Evolutionary conservation across 2,329 filamentous ascomycete species (phyloP).

Genomic region (Colletotrichum spaethianum): DNA sequence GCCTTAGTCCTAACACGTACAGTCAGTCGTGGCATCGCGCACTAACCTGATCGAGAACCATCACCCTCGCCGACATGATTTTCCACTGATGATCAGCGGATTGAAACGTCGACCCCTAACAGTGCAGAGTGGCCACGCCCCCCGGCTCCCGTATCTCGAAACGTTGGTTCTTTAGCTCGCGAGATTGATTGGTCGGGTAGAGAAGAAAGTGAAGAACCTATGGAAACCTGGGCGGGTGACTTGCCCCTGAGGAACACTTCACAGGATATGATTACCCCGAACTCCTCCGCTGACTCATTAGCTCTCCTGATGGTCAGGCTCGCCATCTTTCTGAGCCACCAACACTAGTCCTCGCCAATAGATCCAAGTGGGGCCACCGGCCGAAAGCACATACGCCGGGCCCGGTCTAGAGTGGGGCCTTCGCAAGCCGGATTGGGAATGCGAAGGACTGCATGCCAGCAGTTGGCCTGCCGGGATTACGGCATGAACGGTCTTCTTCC

Average conservation of each 20-base stretch:
- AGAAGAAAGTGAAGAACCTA: neutral
- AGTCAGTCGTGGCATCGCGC: neutral
- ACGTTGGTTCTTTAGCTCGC: neutral
- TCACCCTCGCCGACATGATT: neutral
- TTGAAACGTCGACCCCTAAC: slow-evolving; percentile 22
- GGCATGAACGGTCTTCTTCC: too few relatives aligned
- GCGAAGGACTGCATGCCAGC: neutral
- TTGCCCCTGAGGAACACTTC: neutral
- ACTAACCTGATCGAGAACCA: neutral
- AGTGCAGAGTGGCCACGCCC: slow-evolving; percentile 1
- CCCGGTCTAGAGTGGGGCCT: neutral
- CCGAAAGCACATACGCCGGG: neutral
- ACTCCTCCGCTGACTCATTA: neutral
- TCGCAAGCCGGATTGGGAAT: slow-evolving; percentile 33
- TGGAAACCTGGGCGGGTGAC: neutral
- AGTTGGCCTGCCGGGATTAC: neutral
- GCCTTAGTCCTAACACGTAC: too few relatives aligned
- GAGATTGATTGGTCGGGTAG: slow-evolving; percentile 6
- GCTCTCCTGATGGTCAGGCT: neutral
- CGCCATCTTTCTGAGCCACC: neutral
- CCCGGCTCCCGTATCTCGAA: slow-evolving; percentile 18
- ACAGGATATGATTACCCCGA: neutral
- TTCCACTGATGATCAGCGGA: slow-evolving; percentile 10
- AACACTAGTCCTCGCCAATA: too few relatives aligned
- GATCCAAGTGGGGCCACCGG: neutral